Conservation (phyloP, 805 yeast species). For the Saccharomyces eubayanus region DNA sequence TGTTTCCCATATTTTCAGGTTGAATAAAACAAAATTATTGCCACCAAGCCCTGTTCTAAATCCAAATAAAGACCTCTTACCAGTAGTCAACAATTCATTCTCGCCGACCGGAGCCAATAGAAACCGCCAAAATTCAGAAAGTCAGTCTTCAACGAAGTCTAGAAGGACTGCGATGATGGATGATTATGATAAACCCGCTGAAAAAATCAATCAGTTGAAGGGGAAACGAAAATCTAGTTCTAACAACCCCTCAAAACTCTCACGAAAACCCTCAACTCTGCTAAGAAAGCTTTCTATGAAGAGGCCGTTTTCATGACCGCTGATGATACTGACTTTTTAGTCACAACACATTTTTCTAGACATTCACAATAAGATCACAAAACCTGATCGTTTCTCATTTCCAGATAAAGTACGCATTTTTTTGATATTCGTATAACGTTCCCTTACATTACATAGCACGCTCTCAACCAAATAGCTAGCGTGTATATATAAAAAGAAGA, state of each 20-base stretch:
- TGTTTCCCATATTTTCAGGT: slow-evolving; percentile 67
- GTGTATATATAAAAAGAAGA: background rate
- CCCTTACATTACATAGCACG: background rate
- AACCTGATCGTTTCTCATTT: background rate
- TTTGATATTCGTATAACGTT: background rate
- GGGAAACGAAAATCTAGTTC: slow-evolving; percentile 28
- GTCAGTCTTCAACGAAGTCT: background rate
- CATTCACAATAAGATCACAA: background rate
- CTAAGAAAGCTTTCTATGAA: slow-evolving; percentile 30
- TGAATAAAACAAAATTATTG: slow-evolving; percentile 44
- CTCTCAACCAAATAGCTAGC: background rate
- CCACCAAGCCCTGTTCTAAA: slow-evolving; percentile 44
- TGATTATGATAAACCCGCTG: slow-evolving; percentile 35
- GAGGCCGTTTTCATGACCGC: slow-evolving; percentile 14
- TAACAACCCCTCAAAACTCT: slow-evolving; percentile 24
- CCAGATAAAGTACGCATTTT: background rate
- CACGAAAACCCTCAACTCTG: slow-evolving; percentile 30
- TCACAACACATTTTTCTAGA: background rate
- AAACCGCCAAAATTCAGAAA: background rate
- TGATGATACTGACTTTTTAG: background rate
- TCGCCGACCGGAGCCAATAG: background rate
- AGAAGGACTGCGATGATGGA: slow-evolving; percentile 22
- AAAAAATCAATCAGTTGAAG: slow-evolving; percentile 30
- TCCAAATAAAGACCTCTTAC: slow-evolving; percentile 11
- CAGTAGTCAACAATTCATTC: background rate